A percentile compares a stretch with the other conserved stretches of the same genome.
Conservation (phyloP, 2,329 filamentous ascomycete genomes). For the Drechmeria coniospora region DNA sequence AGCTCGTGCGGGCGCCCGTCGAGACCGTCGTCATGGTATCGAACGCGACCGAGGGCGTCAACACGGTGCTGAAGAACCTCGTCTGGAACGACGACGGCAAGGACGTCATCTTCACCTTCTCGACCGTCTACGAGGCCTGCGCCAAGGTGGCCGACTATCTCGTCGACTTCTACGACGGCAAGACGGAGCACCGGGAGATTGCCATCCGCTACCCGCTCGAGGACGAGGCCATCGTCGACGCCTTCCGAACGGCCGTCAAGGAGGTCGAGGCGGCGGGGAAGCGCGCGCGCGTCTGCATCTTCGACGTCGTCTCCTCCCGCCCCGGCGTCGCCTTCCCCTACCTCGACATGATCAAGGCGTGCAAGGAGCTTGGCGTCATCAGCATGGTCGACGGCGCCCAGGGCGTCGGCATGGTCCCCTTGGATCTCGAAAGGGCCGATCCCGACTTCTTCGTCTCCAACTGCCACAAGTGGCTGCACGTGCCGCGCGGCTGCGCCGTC, state of each 20-base stretch:
- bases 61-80: conserved; percentile 67
- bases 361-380: conserved; percentile 50
- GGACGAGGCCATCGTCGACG: conserved; percentile 47
- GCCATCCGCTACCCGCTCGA: conserved; percentile 51
- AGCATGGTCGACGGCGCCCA: conserved; percentile 77
- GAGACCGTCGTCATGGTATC: conserved; percentile 60
- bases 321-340: conserved; percentile 74
- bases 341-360: conserved; percentile 47
- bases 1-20: conserved; percentile 47
- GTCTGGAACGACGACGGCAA: conserved; percentile 50
- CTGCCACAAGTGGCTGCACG: conserved; percentile 81
- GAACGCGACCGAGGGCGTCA: conserved; percentile 68
- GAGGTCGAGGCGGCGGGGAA: conserved; percentile 38
- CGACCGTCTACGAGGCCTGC: conserved; percentile 64
- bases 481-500: conserved; percentile 65
- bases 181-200: conserved; percentile 36
- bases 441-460: conserved; percentile 83
- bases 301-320: conserved; percentile 65
- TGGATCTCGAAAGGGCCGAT: conserved; percentile 51
- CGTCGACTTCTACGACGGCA: conserved; percentile 43
- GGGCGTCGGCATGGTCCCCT: conserved; percentile 59
- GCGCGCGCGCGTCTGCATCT: conserved; percentile 47
- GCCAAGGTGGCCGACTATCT: conserved; percentile 58
- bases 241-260: conserved; percentile 44
- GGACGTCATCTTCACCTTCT: conserved; percentile 68